Base-by-base conservation (phyloP, 2,329 filamentous ascomycete genomes). In the Botryotinia globosa region DNA sequence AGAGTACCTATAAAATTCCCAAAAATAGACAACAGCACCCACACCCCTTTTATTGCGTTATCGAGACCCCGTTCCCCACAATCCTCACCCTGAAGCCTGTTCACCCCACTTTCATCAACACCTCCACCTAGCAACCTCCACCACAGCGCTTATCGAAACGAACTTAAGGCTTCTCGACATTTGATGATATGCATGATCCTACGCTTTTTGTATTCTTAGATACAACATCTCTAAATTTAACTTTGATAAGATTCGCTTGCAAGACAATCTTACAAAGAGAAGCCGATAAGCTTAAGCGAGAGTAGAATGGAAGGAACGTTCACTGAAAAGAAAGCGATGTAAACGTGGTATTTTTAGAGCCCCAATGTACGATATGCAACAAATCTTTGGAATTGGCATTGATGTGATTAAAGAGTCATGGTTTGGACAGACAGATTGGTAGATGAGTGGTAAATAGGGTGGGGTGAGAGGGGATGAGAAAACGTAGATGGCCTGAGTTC, bases 341-440 rank as follows among this genome's bases (percentile, higher is more conserved):
- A 29, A 37, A 42, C 2, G 18, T 20, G 37, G 8, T 63, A 63
- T 63, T 63, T 63, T 44, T 29, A 44, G 61, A 63, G 61, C 61
- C 37, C 37, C 61, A 63, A 63, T 42, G n/a, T 63, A 63, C 37
- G 61, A 63, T 42, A 16, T 63, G 61, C 61, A 63, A 63, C 61
- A 63, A 44, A 44, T 7, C 8, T 12, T 63, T 20, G 16, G 5
- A 5, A 3, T 32, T n/a, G 25, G 16, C 1, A 10, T 32, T 9
- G 16, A 4, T 63, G 16, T 42, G 59, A n/a, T 25, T 63, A 29
- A 18, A 29, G 37, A 42, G 16, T n/a, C 16, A 18, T 29, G n/a
- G 18, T 42, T 20, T 29, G 25, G 25, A 9, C 1, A 29, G 37
- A 62, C 5, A 22, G 3, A 4, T 62, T 51, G 25, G 25, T 14